Percentiles rank a stretch among this genome's conserved stretches.
phyloP scores from a whole-genome alignment of 2,329 filamentous ascomycete genomes.

The Penicillium vulpinum region DNA sequence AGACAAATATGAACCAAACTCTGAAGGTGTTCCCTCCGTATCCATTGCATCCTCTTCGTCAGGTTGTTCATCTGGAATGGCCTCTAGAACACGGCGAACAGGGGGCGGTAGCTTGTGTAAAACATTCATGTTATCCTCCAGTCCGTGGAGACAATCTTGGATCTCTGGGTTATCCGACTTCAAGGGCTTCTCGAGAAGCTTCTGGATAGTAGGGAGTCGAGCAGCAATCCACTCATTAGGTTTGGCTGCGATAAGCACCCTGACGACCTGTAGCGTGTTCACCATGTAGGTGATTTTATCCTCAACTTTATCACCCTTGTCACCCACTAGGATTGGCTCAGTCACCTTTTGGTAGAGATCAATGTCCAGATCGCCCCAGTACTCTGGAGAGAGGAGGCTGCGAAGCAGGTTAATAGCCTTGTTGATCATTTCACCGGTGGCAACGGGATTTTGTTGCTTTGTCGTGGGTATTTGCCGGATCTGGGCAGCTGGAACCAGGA shows the following conservation, averaged over 20 bases:
- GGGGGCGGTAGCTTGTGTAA: constrained; percentile 71
- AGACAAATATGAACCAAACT: constrained; percentile 82
- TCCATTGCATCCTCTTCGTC: constrained; percentile 85
- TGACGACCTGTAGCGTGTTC: constrained; percentile 89
- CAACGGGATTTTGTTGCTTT: constrained; percentile 52
- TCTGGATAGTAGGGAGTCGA: constrained; percentile 76
- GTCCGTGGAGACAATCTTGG: constrained; percentile 83
- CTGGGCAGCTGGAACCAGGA: constrained; percentile 70
- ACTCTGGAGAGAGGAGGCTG: constrained; percentile 79
- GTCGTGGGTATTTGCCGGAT: constrained; percentile 56
- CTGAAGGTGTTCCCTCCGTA: constrained; percentile 72
- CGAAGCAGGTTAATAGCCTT: constrained; percentile 79
- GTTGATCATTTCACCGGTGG: constrained; percentile 75
- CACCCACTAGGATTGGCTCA: constrained; percentile 78
- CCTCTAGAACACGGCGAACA: constrained; percentile 79
- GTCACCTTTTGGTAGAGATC: constrained; percentile 90
- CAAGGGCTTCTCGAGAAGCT: constrained; percentile 83
- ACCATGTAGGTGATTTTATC: constrained; percentile 84
- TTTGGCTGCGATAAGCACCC: constrained; percentile 84
- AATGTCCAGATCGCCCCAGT: constrained; percentile 89
- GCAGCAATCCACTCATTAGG: constrained; percentile 85
- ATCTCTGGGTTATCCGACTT: constrained; percentile 88
- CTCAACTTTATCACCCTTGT: constrained; percentile 79
- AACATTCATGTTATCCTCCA: constrained; percentile 69
- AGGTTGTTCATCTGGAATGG: constrained; percentile 75